Percentiles rank a stretch among this genome's conserved stretches.
phyloP scores from a whole-genome alignment of 176 grass and related monocot genomes.

The Ensete ventricosum region DNA sequence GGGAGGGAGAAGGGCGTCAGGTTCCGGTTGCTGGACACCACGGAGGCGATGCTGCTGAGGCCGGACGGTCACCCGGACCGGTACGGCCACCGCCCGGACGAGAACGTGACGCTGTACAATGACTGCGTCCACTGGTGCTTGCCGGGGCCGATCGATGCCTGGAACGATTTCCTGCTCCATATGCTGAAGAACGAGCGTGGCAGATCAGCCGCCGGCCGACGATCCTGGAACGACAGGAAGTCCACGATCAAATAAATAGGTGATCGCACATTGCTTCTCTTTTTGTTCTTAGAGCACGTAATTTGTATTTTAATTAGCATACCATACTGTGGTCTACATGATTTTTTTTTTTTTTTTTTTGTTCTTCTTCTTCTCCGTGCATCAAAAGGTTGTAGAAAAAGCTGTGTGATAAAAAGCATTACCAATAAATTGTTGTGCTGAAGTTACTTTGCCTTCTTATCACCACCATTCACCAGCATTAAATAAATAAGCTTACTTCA shows the following conservation, averaged over 20 bases:
- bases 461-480: no score
- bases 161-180: conserved; percentile 61
- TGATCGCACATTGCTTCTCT: neutral
- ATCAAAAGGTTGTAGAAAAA: no score
- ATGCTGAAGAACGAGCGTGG: conserved; percentile 19
- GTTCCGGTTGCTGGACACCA: conserved; percentile 30
- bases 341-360: no score
- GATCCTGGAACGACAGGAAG: neutral
- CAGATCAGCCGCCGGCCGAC: neutral
- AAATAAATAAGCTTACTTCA: no score
- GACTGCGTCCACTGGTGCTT: conserved; percentile 81
- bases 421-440: no score
- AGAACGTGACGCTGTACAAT: conserved; percentile 37
- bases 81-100: conserved; percentile 38
- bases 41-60: conserved; percentile 41
- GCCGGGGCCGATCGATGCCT: conserved; percentile 50
- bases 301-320: neutral
- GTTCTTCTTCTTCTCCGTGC: no score
- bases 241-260: conserved; percentile 3
- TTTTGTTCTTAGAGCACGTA: neutral
- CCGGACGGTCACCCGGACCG: conserved; percentile 59
- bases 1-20: neutral
- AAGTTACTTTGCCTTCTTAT: no score
- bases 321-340: no score
- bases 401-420: no score